phyloP scores from a whole-genome alignment of 2,329 filamentous ascomycete species.

The Chaetomium globosum region DNA sequence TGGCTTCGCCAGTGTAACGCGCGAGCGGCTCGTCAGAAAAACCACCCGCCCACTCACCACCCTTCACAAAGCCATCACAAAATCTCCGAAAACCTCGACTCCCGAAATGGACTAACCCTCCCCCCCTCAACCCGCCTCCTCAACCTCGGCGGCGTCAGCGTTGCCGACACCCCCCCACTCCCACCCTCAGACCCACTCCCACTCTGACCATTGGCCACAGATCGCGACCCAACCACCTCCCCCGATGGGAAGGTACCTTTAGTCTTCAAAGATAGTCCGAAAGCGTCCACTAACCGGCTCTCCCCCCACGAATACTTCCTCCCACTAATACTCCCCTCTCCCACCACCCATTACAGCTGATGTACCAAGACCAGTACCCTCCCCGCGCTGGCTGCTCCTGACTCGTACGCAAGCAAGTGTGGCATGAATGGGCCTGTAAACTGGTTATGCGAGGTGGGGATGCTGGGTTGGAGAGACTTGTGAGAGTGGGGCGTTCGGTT shows the following conservation, averaged over 20 bases:
- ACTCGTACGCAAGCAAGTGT: slow-evolving; percentile 30
- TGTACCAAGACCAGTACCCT: too few relatives aligned
- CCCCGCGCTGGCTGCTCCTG: slow-evolving; percentile 18
- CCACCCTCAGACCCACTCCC: neutral
- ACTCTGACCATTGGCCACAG: too few relatives aligned
- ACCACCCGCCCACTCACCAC: neutral
- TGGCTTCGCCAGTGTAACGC: too few relatives aligned
- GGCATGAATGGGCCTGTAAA: too few relatives aligned
- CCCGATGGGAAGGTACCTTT: too few relatives aligned
- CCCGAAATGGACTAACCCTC: slow-evolving; percentile 49
- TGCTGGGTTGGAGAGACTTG: slow-evolving; percentile 18
- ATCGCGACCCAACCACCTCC: too few relatives aligned
- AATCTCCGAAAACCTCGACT: slow-evolving; percentile 56
- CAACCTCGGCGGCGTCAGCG: slow-evolving; percentile 35
- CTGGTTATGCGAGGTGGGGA: slow-evolving; percentile 2
- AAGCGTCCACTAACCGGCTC: too few relatives aligned
- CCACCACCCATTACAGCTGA: too few relatives aligned
- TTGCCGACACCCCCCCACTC: slow-evolving; percentile 26
- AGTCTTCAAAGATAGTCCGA: too few relatives aligned
- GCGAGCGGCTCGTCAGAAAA: neutral
- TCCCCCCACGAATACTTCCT: too few relatives aligned
- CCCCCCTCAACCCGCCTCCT: slow-evolving; percentile 7
- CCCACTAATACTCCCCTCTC: too few relatives aligned
- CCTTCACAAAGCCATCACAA: slow-evolving; percentile 37
- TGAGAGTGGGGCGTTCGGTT: slow-evolving; percentile 9